These are phyloP conservation scores for Melampsora larici-populina DNA, from an alignment of 1,284 basidiomycete genomes.

Conservation along the genomic window DNA sequence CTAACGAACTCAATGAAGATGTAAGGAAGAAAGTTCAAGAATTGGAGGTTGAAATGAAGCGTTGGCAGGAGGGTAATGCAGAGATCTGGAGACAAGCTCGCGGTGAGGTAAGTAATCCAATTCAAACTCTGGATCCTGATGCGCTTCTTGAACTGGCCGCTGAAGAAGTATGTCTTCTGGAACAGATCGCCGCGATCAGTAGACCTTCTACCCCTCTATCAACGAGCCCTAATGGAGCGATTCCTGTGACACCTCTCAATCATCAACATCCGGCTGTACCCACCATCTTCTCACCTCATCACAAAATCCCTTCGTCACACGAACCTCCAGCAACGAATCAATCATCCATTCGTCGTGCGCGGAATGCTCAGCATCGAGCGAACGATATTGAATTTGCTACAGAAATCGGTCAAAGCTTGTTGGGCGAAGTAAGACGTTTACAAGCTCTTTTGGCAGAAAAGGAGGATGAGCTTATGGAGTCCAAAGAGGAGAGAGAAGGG, in stretches of 20 bases:
- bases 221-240: slow-evolving; percentile 34
- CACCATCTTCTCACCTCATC: slow-evolving; percentile 38
- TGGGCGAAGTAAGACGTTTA: slow-evolving; percentile 80
- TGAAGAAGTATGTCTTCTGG: not conserved
- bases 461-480: slow-evolving; percentile 79
- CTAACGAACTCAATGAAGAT: slow-evolving; percentile 57
- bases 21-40: slow-evolving; percentile 56
- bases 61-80: slow-evolving; percentile 36
- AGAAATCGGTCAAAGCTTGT: slow-evolving; percentile 84
- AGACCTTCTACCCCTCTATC: slow-evolving; percentile 44
- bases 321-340: slow-evolving; percentile 46
- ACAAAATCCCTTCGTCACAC: slow-evolving; percentile 27
- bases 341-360: slow-evolving; percentile 54
- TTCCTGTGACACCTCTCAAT: slow-evolving; percentile 33
- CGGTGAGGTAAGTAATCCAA: slow-evolving; percentile 17
- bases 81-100: slow-evolving; percentile 41
- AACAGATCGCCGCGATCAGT: slow-evolving; percentile 20
- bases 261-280: slow-evolving; percentile 27
- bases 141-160: no score
- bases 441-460: slow-evolving; percentile 81
- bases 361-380: slow-evolving; percentile 56
- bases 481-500: slow-evolving; percentile 78
- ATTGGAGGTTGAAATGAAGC: slow-evolving; percentile 36
- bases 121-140: no score
- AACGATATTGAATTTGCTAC: slow-evolving; percentile 78